These are phyloP conservation scores for Tulasnella sp. DNA, from an alignment of 768 basidiomycete genomes.

Conservation along the genomic window DNA sequence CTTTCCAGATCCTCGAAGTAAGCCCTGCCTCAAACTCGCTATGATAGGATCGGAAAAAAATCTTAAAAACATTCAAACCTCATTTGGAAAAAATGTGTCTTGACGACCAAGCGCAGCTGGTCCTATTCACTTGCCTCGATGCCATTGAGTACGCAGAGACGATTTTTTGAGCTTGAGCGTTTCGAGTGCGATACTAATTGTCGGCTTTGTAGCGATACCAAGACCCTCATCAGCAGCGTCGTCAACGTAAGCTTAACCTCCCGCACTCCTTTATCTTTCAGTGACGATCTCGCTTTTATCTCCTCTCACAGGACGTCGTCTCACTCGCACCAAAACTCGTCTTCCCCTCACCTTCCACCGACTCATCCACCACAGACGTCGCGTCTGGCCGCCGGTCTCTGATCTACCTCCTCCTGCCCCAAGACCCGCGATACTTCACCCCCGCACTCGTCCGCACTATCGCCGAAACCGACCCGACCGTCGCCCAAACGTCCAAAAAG, in stretches of 20 bases:
- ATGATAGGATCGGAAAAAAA: slow-evolving; percentile 74
- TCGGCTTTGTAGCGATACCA: slow-evolving; percentile 58
- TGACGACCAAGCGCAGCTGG: slow-evolving; percentile 83
- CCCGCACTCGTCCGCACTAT: slow-evolving; percentile 63
- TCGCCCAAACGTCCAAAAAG: slow-evolving; percentile 78
- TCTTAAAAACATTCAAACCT: slow-evolving; percentile 79
- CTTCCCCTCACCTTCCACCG: slow-evolving; percentile 42
- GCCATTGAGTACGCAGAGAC: slow-evolving; percentile 59
- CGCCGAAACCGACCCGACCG: slow-evolving; percentile 58
- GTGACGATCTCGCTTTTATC: not conserved
- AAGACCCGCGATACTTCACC: slow-evolving; percentile 77
- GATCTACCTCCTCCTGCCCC: slow-evolving; percentile 72
- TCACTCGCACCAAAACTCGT: slow-evolving; percentile 41
- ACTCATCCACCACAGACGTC: slow-evolving; percentile 9
- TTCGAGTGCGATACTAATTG: not conserved
- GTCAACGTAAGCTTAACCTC: slow-evolving; percentile 31
- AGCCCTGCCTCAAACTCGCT: not conserved
- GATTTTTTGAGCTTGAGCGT: not conserved
- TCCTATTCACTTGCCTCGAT: slow-evolving; percentile 83
- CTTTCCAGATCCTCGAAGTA: too few species aligned
- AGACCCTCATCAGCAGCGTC: slow-evolving; percentile 71
- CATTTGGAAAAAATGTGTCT: slow-evolving; percentile 80
- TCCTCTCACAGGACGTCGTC: slow-evolving; percentile 40
- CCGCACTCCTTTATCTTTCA: not conserved
- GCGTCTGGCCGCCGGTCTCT: slow-evolving; percentile 58